Base-by-base conservation (phyloP, 202 grass and related monocot species). In the Digitaria exilis region DNA sequence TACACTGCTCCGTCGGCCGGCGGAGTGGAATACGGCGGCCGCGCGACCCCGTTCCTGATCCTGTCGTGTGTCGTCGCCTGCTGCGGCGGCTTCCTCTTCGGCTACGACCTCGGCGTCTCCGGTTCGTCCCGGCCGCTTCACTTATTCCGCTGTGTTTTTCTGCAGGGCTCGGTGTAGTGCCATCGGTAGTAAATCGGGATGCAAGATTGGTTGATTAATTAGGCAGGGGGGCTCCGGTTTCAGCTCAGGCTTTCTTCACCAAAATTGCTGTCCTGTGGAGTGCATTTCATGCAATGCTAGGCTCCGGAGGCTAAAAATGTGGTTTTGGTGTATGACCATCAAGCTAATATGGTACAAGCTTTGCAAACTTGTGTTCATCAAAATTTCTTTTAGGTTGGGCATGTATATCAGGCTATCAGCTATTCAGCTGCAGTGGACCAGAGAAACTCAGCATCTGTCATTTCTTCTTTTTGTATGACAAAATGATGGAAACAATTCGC, bases 71-170 rank as follows among this genome's bases (percentile, higher is more conserved):
- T 91, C 45, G 84, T 93, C 43, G 95, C 95, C 25, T 86, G 91
- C 76, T 89, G 92, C 75, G 92, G 95, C 22, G 95, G 95, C 73
- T 55, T 97, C 44, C 95, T 97, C 87, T 97, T 92, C 88, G 95
- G 95, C 79, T 94, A 97, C 68, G 95, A 97, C 86, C 86, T 97
- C 52, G 92, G 95, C 77, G 84, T 97, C 79, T 97, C 92, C 70
- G 90, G 95, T 87, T 16, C 15, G 80, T 54, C 46, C 45, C 44
- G n/a, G 1, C 15, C 10, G 31, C 11, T 4, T 9, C 51, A 16
- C 48, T 28, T 42, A 19, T 28, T 68, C 31, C 2, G 6, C 48
- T 55, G 77, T 34, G 6, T n/a, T n/a, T 54, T 41, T 26, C 7
- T 75, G n/a, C n/a, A n/a, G n/a, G n/a, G n/a, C 31, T 41, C 70